Percentiles rank a stretch among this genome's conserved stretches.
Conservation (phyloP, 2,329 filamentous ascomycete genomes). For the Xylariaceae sp. region DNA sequence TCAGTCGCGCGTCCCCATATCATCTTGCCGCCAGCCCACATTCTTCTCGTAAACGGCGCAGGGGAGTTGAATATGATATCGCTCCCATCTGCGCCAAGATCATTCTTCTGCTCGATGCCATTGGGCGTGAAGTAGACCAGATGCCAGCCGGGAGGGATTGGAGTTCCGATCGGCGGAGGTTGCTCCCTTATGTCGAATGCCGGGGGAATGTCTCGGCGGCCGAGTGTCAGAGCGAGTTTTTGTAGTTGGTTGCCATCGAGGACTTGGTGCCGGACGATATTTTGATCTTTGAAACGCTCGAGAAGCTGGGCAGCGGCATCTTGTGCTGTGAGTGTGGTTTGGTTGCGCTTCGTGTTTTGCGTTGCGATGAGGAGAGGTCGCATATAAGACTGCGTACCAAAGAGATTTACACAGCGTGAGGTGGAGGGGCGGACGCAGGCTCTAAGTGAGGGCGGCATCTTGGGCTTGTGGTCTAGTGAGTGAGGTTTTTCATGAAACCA, state of each 20-base stretch:
- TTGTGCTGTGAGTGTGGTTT: slow-evolving; percentile 7
- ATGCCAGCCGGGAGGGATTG: slow-evolving; percentile 59
- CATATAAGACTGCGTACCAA: too few species aligned
- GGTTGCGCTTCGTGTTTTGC: background rate
- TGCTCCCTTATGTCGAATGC: slow-evolving; percentile 32
- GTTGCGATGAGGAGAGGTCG: too few species aligned
- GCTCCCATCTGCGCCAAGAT: slow-evolving; percentile 59
- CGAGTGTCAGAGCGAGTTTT: slow-evolving; percentile 58
- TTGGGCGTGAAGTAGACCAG: slow-evolving; percentile 62
- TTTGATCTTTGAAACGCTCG: slow-evolving; percentile 26
- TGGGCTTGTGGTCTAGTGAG: too few species aligned
- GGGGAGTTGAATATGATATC: slow-evolving; percentile 60
- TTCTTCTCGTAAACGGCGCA: slow-evolving; percentile 58
- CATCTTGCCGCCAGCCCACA: slow-evolving; percentile 67
- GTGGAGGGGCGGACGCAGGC: too few species aligned
- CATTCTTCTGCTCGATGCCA: slow-evolving; percentile 43
- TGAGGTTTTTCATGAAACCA: too few species aligned
- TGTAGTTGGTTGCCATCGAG: slow-evolving; percentile 64
- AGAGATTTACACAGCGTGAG: too few species aligned
- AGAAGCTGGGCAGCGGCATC: slow-evolving; percentile 27
- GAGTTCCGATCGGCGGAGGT: slow-evolving; percentile 15
- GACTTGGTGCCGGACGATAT: slow-evolving; percentile 39
- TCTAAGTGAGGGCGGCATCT: too few species aligned
- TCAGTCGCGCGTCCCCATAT: slow-evolving; percentile 39
- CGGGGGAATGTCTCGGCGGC: slow-evolving; percentile 43